Percentiles rank a stretch among this genome's conserved stretches.
phyloP scores from a whole-genome alignment of 345 rosid species.

The Luvunga scandens region DNA sequence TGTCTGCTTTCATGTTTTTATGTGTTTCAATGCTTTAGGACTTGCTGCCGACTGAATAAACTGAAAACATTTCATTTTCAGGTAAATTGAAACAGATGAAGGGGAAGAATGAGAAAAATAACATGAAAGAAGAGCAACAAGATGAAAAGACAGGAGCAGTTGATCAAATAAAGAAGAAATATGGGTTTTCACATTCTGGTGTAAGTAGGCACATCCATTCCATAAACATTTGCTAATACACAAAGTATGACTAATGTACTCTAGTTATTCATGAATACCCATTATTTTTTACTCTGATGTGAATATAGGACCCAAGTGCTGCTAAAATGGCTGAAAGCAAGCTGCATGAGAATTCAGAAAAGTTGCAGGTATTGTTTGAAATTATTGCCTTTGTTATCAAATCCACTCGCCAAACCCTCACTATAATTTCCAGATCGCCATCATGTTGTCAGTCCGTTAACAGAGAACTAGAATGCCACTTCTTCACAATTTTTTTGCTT shows the following conservation, averaged over 20 bases:
- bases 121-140: conserved; percentile 22
- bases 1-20: neutral
- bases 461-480: neutral
- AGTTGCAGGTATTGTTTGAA: conserved; percentile 58
- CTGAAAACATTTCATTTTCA: conserved; percentile 18
- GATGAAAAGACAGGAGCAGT: conserved; percentile 52
- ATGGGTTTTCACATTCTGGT: conserved; percentile 62
- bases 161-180: conserved; percentile 86
- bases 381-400: neutral
- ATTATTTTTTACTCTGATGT: neutral
- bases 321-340: conserved; percentile 85
- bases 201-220: conserved; percentile 38
- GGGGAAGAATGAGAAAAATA: conserved; percentile 58
- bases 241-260: neutral
- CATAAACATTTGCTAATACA: neutral
- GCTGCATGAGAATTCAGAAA: conserved; percentile 67
- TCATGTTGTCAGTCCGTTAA: neutral
- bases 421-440: neutral
- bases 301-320: conserved; percentile 59
- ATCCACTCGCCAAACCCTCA: neutral
- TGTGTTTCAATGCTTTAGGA: neutral
- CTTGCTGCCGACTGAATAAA: neutral
- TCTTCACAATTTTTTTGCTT: neutral
- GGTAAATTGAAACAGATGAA: conserved; percentile 73
- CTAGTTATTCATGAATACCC: neutral